A percentile compares a stretch with the other conserved stretches of the same genome.
Conservation (phyloP, 1,139 yeast genomes). For the Yamadazyma songkhlaensis region DNA sequence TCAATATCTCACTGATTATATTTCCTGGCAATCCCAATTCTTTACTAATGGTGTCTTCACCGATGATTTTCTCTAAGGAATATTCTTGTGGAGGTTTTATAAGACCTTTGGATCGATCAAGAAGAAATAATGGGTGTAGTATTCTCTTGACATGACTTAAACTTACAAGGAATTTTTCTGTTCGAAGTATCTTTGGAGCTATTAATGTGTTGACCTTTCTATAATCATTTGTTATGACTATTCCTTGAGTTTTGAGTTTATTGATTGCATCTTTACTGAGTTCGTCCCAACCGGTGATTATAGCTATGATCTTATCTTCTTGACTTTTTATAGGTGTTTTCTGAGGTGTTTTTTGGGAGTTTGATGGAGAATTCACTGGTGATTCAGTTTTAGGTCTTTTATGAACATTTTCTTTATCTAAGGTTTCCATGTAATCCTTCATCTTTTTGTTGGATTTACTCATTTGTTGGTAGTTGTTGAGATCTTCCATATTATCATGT, state of each 20-base stretch:
- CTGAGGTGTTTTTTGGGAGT: not conserved
- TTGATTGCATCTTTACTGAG: constrained; percentile 31
- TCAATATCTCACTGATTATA: constrained; percentile 12
- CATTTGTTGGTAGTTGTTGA: constrained; percentile 56
- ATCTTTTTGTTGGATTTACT: constrained; percentile 38
- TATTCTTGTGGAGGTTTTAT: constrained; percentile 30
- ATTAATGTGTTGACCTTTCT: constrained; percentile 47
- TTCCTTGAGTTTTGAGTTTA: constrained; percentile 29
- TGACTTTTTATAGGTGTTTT: not conserved
- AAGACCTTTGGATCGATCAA: constrained; percentile 35
- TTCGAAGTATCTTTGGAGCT: constrained; percentile 78
- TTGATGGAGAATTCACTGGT: not conserved
- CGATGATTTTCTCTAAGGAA: constrained; percentile 32
- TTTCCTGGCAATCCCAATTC: constrained; percentile 29
- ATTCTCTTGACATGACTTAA: constrained; percentile 36
- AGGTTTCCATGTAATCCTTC: constrained; percentile 33
- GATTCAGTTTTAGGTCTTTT: constrained; percentile 8
- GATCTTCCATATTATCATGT: constrained; percentile 66
- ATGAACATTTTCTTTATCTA: constrained; percentile 18
- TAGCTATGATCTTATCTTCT: constrained; percentile 28
- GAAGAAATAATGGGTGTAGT: constrained; percentile 46
- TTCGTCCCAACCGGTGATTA: constrained; percentile 64
- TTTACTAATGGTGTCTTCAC: constrained; percentile 25
- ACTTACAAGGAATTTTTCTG: constrained; percentile 73
- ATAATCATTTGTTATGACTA: constrained; percentile 5